These are phyloP conservation scores for Oryza nivara DNA, from an alignment of 176 grass and related monocot genomes.

Conservation along the genomic window DNA sequence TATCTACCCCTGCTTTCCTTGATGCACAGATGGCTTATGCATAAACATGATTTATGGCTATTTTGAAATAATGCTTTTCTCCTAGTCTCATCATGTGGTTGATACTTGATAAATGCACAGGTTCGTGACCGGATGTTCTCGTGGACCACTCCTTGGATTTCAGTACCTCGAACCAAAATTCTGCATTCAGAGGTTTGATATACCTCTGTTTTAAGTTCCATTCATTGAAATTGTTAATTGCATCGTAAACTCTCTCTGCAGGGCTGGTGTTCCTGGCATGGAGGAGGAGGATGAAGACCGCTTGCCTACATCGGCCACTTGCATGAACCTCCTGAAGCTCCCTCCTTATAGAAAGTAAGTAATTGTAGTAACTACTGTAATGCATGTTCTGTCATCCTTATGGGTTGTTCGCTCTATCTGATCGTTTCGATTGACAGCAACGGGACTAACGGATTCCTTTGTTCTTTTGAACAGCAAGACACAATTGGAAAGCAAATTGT, in stretches of 20 bases:
- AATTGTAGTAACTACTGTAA: constrained; percentile 15
- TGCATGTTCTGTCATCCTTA: constrained; percentile 5
- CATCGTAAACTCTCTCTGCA: constrained; percentile 24
- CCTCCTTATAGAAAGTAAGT: constrained; percentile 87
- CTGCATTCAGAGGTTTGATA: constrained; percentile 88
- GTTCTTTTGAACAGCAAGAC: constrained; percentile 69
- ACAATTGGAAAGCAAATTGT: constrained; percentile 83
- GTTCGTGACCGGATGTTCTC: constrained; percentile 98
- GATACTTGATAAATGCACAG: constrained; percentile 44
- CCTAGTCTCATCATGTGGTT: constrained; percentile 4
- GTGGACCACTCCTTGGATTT: constrained; percentile 95
- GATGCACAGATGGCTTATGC: not conserved
- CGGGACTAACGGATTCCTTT: constrained; percentile 14
- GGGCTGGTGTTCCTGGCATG: constrained; percentile 63
- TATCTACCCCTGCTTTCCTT: constrained; percentile 1
- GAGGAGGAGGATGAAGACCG: constrained; percentile 84
- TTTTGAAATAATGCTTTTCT: not conserved
- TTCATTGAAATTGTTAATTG: not conserved
- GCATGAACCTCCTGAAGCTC: constrained; percentile 99
- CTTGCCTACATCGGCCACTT: constrained; percentile 90
- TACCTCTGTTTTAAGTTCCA: constrained; percentile 11
- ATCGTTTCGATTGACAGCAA: constrained; percentile 5
- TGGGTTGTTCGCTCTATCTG: constrained; percentile 3
- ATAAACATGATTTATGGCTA: constrained; percentile 1
- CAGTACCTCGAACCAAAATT: constrained; percentile 98